phyloP scores from a whole-genome alignment of 1,139 yeast species.

The Pichia sp. region DNA sequence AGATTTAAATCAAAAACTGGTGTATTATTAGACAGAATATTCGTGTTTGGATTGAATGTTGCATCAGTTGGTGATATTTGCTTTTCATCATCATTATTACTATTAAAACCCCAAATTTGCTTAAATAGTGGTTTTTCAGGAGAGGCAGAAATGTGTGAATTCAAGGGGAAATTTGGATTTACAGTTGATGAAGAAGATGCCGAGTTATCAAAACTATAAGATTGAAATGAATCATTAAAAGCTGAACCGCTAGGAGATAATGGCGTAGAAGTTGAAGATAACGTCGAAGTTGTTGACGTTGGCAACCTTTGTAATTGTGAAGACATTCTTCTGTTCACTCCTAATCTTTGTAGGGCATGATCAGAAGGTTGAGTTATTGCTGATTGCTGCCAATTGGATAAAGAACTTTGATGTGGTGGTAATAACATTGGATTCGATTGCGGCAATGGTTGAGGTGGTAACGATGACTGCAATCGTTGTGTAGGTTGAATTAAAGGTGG shows the following conservation, averaged over 20 bases:
- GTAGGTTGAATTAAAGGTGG: slow-evolving; percentile 7
- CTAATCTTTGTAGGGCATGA: slow-evolving; percentile 15
- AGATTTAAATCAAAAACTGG: not conserved
- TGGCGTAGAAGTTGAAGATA: slow-evolving; percentile 7
- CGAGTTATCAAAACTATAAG: not conserved
- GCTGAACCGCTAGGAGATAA: slow-evolving; percentile 5
- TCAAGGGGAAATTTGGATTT: not conserved
- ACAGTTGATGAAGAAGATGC: not conserved
- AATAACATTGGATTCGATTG: slow-evolving; percentile 7
- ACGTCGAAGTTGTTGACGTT: slow-evolving; percentile 4
- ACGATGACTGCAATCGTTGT: not conserved
- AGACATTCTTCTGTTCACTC: slow-evolving; percentile 15
- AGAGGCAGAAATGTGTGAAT: not conserved
- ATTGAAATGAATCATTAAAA: not conserved
- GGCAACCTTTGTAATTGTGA: slow-evolving; percentile 19
- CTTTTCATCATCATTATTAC: not conserved
- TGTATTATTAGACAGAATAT: not conserved
- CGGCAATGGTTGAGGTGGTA: not conserved
- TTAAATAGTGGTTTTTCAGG: slow-evolving; percentile 11
- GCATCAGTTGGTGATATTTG: slow-evolving; percentile 1
- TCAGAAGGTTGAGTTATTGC: slow-evolving; percentile 14
- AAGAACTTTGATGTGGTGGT: slow-evolving; percentile 1
- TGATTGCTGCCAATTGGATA: slow-evolving; percentile 5
- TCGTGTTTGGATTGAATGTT: not conserved
- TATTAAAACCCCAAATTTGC: slow-evolving; percentile 10